These are phyloP conservation scores for Monascus purpureus DNA, from an alignment of 495 filamentous ascomycete genomes.

Conservation along the genomic window DNA sequence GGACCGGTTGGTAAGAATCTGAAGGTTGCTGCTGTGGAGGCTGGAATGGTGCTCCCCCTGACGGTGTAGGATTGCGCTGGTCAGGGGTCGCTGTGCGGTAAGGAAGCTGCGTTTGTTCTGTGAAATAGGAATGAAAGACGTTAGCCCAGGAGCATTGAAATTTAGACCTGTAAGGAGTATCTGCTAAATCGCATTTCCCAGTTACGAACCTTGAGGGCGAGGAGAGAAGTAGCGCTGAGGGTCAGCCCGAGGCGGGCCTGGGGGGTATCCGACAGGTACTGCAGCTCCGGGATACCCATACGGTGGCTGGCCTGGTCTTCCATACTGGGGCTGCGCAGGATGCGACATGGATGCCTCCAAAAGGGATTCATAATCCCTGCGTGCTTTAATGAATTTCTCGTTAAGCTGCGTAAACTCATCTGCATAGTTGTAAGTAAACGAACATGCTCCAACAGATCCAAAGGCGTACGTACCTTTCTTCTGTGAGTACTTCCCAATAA, in stretches of 20 bases:
- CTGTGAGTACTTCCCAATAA: constrained; percentile 98
- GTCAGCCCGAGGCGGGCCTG: constrained; percentile 39
- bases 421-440: constrained; percentile 18
- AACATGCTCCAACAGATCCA: no score
- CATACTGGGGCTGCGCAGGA: constrained; percentile 59
- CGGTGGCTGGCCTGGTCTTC: constrained; percentile 44
- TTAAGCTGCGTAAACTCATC: constrained; percentile 97
- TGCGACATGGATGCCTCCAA: constrained; percentile 93
- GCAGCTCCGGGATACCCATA: constrained; percentile 47
- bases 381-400: constrained; percentile 98
- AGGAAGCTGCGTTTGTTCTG: constrained; percentile 18
- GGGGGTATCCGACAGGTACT: constrained; percentile 36
- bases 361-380: constrained; percentile 90
- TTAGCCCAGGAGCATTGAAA: constrained; percentile 16
- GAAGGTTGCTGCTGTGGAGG: constrained; percentile 23
- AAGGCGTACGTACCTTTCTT: constrained; percentile 72
- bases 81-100: constrained; percentile 31
- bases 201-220: constrained; percentile 31
- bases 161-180: constrained; percentile 12
- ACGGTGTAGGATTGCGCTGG: constrained; percentile 25
- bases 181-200: background rate
- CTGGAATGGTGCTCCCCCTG: constrained; percentile 17
- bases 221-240: constrained; percentile 61
- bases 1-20: constrained; percentile 26
- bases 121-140: constrained; percentile 19